A percentile compares a stretch with the other conserved stretches of the same genome.
phyloP scores from a whole-genome alignment of 768 basidiomycete genomes.

The Mycena capillaripes region DNA sequence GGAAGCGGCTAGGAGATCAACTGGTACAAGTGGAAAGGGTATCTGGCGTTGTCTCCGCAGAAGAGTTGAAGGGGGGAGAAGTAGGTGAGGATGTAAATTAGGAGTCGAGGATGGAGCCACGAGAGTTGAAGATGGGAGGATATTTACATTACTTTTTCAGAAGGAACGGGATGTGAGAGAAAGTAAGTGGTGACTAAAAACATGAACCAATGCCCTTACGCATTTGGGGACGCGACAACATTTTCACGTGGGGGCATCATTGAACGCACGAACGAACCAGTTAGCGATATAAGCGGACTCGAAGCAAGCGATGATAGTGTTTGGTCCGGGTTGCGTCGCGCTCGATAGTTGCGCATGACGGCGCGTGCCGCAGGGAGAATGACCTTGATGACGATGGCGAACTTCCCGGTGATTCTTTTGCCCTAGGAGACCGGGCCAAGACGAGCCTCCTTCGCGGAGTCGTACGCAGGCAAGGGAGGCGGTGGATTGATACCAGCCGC shows the following conservation, averaged over 20 bases:
- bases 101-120: too few species aligned
- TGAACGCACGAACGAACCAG: neutral
- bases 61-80: too few species aligned
- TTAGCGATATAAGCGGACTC: neutral
- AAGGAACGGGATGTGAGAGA: too few species aligned
- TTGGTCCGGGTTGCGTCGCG: neutral
- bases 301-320: neutral
- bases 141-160: neutral
- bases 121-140: neutral
- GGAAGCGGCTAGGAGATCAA: conserved; percentile 18
- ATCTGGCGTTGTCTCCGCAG: too few species aligned
- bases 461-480: neutral
- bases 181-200: neutral
- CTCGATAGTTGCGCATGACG: neutral
- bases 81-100: too few species aligned
- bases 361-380: neutral
- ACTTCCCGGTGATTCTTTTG: neutral
- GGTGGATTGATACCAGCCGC: neutral
- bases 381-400: neutral
- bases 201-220: neutral
- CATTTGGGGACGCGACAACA: conserved; percentile 4
- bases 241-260: neutral
- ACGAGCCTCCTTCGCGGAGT: neutral
- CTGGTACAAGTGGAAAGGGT: neutral
- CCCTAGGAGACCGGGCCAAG: neutral